phyloP scores from a whole-genome alignment of 371 early-diverging fungal genomes.

The Syncephalis fuscata region DNA sequence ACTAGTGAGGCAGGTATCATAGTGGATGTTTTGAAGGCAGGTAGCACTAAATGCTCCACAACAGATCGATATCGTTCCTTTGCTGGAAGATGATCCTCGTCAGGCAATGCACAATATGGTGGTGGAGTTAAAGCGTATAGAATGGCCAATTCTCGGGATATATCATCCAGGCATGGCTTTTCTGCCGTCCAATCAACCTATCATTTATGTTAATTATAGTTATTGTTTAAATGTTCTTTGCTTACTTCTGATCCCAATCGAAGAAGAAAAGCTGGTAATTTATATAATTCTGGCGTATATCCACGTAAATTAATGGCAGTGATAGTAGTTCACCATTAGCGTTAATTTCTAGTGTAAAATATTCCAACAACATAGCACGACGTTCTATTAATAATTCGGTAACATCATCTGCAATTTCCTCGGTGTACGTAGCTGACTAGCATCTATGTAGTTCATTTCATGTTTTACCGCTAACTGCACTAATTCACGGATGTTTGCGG shows the following conservation, averaged over 20 bases:
- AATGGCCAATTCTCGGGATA: slow-evolving; percentile 53
- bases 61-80: slow-evolving; percentile 26
- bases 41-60: slow-evolving; percentile 62
- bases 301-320: slow-evolving; percentile 64
- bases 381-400: slow-evolving; percentile 27
- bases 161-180: slow-evolving; percentile 51
- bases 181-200: slow-evolving; percentile 75
- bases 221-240: background rate
- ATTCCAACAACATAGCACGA: slow-evolving; percentile 69
- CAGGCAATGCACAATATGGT: slow-evolving; percentile 5
- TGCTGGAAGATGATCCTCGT: slow-evolving; percentile 2
- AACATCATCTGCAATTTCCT: slow-evolving; percentile 23
- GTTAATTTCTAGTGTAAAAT: slow-evolving; percentile 58
- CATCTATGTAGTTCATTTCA: too few species aligned
- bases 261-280: slow-evolving; percentile 66
- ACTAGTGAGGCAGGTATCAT: slow-evolving; percentile 36
- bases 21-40: slow-evolving; percentile 48
- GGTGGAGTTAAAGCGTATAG: slow-evolving; percentile 69
- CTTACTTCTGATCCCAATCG: slow-evolving; percentile 56
- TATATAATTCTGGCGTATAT: slow-evolving; percentile 63
- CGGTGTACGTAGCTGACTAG: slow-evolving; percentile 3
- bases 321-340: slow-evolving; percentile 35
- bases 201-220: background rate
- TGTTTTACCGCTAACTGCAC: background rate
- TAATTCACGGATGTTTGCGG: slow-evolving; percentile 33